A percentile compares a stretch with the other conserved stretches of the same genome.
phyloP scores from a whole-genome alignment of 139 green algal species.

The Closterium sp. region DNA sequence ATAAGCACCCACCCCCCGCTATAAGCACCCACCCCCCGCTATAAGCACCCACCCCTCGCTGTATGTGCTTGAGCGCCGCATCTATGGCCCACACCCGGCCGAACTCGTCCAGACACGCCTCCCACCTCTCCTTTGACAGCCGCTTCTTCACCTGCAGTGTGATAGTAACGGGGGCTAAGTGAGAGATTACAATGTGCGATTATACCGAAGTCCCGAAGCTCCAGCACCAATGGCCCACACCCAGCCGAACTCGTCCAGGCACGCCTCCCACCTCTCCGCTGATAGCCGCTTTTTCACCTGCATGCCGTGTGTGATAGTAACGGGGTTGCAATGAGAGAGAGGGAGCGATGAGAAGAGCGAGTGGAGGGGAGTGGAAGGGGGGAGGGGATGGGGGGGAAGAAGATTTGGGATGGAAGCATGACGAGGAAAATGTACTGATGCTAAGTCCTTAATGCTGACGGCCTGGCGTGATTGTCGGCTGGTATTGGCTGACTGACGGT shows the following conservation, averaged over 20 bases:
- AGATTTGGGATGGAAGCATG: background rate
- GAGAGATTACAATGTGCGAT: too few species aligned
- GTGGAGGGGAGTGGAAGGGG: background rate
- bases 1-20: background rate
- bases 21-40: background rate
- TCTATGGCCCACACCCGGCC: conserved; percentile 1
- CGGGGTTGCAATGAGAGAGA: background rate
- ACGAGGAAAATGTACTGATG: background rate
- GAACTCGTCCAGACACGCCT: conserved; percentile 2
- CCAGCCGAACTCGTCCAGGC: too few species aligned
- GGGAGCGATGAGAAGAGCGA: background rate
- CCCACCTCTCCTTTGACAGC: conserved; percentile 2
- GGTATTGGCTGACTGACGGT: background rate
- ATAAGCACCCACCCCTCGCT: conserved; percentile 12
- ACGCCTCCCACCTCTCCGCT: too few species aligned
- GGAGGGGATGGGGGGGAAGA: background rate
- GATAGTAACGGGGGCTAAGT: background rate
- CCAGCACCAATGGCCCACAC: too few species aligned
- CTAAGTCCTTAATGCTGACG: background rate
- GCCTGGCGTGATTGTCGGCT: background rate
- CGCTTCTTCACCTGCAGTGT: conserved; percentile 20
- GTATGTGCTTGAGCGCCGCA: conserved; percentile 8
- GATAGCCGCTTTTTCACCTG: background rate
- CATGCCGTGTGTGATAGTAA: background rate
- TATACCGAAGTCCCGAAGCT: too few species aligned